These are phyloP conservation scores for Nakaseomyces bracarensis DNA, from an alignment of 1,139 yeast species.

Conservation along the genomic window DNA sequence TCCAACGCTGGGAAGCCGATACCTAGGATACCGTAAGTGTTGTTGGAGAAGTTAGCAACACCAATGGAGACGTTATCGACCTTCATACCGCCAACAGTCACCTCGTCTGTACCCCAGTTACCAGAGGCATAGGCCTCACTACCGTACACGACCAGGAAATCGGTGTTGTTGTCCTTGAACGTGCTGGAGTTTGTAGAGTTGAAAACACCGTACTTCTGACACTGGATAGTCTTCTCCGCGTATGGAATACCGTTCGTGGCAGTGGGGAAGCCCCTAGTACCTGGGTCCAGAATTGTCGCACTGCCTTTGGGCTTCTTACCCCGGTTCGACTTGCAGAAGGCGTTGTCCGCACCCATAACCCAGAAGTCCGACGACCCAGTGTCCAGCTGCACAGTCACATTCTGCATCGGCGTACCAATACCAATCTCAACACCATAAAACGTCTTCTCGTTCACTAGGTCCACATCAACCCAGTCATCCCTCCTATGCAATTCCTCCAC, in stretches of 20 bases:
- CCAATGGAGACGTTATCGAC: conserved; percentile 43
- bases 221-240: conserved; percentile 24
- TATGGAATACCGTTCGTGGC: conserved; percentile 11
- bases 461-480: background rate
- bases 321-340: conserved; percentile 15
- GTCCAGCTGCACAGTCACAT: conserved; percentile 49
- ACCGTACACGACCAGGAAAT: conserved; percentile 43
- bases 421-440: conserved; percentile 26
- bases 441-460: conserved; percentile 17
- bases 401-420: conserved; percentile 49
- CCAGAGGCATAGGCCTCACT: conserved; percentile 49
- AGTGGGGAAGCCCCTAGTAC: conserved; percentile 1
- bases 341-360: conserved; percentile 37
- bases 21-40: conserved; percentile 48
- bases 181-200: conserved; percentile 40
- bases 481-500: conserved; percentile 2
- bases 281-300: conserved; percentile 10
- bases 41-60: conserved; percentile 41
- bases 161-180: conserved; percentile 38
- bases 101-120: conserved; percentile 43
- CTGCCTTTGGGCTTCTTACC: conserved; percentile 1
- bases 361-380: conserved; percentile 71
- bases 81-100: conserved; percentile 33
- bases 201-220: conserved; percentile 36
- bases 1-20: conserved; percentile 46